These are phyloP conservation scores for Myriosclerotinia duriaeana DNA, from an alignment of 2,329 filamentous ascomycete genomes.

Conservation along the genomic window DNA sequence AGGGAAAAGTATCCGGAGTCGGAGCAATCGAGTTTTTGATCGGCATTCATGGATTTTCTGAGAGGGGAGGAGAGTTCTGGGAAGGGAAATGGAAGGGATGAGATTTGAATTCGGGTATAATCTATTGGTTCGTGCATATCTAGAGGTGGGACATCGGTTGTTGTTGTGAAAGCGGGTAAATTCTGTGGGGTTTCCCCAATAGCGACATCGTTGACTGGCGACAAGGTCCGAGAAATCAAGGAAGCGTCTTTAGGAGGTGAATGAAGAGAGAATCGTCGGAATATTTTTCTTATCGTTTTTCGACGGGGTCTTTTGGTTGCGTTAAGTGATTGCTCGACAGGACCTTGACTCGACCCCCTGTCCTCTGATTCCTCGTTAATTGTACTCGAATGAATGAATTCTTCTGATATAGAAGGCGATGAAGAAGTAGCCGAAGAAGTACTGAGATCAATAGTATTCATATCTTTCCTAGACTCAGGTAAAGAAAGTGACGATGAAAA, in stretches of 20 bases:
- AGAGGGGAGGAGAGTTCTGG: constrained; percentile 12
- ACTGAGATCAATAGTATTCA: constrained; percentile 15
- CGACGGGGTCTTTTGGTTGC: constrained; percentile 3
- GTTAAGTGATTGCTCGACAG: not conserved
- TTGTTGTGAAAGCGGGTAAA: constrained; percentile 3
- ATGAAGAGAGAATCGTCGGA: constrained; percentile 14
- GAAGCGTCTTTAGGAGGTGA: constrained; percentile 4
- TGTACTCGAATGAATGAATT: not conserved
- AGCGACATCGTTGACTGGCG: not conserved
- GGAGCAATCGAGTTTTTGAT: constrained; percentile 11
- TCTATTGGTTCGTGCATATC: constrained; percentile 19
- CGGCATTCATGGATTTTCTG: constrained; percentile 6
- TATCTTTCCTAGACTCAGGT: constrained; percentile 15
- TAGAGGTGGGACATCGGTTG: constrained; percentile 6
- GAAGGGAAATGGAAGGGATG: constrained; percentile 1
- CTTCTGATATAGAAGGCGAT: constrained; percentile 12
- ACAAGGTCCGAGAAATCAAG: not conserved
- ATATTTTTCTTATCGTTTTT: constrained; percentile 18
- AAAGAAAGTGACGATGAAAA: constrained; percentile 18
- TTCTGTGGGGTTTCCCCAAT: constrained; percentile 5
- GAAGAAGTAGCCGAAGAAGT: constrained; percentile 6
- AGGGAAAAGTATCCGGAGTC: constrained; percentile 21
- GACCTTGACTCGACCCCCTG: not conserved
- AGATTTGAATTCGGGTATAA: constrained; percentile 19
- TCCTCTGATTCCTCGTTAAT: constrained; percentile 1